phyloP scores from a whole-genome alignment of 73 alveolate species.

The Tetrahymena malaccensis region DNA sequence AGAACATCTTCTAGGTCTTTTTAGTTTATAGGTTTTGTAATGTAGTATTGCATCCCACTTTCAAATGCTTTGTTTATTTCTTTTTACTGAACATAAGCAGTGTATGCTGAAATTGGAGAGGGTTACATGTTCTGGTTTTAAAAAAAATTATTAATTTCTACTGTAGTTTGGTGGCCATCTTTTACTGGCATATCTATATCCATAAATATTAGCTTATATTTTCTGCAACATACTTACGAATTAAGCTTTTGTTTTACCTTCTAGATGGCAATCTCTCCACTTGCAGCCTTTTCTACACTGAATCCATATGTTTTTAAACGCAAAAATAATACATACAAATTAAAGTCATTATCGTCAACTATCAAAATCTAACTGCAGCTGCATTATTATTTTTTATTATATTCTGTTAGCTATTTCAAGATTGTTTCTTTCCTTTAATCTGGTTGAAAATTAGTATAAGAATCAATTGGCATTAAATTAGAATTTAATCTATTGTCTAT shows the following conservation, averaged over 20 bases:
- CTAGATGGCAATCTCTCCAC: constrained; percentile 24
- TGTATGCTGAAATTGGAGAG: background rate
- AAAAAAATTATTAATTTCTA: background rate
- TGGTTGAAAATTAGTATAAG: background rate
- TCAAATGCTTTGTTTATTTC: background rate
- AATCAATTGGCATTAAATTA: background rate
- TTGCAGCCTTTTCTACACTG: background rate
- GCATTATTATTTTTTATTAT: background rate
- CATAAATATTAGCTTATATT: constrained; percentile 20
- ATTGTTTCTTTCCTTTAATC: background rate
- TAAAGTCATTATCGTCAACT: background rate
- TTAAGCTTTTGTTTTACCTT: background rate
- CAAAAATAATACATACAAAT: background rate
- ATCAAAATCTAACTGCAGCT: background rate
- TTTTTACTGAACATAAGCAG: background rate
- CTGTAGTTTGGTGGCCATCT: constrained; percentile 29
- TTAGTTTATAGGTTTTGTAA: background rate
- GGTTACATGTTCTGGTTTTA: background rate
- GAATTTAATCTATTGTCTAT: background rate
- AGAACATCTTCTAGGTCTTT: background rate
- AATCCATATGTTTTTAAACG: background rate
- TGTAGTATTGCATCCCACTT: background rate
- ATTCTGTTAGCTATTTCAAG: background rate
- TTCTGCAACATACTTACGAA: background rate
- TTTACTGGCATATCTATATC: constrained; percentile 41